A percentile compares a stretch with the other conserved stretches of the same genome.
Conservation (phyloP, 768 basidiomycete species). For the Mycena indigotica region DNA sequence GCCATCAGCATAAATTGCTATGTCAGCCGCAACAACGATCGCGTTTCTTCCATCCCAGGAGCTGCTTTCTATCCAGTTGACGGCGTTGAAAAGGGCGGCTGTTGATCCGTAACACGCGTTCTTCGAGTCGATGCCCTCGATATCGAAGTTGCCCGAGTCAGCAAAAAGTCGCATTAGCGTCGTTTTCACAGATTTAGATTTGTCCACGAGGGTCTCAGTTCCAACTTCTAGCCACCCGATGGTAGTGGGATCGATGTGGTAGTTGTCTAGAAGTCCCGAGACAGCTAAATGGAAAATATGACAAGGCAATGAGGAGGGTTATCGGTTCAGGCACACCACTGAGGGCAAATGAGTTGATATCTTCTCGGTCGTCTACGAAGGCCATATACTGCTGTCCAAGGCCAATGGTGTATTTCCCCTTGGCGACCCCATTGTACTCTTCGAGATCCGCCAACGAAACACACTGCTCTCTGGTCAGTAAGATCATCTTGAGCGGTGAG, state of each 20-base stretch:
- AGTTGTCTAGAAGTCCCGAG: constrained; percentile 86
- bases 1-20: constrained; percentile 97
- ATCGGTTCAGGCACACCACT: constrained; percentile 64
- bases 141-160: constrained; percentile 89
- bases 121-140: constrained; percentile 98
- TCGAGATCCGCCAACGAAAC: constrained; percentile 96
- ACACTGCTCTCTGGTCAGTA: constrained; percentile 54
- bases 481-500: not conserved
- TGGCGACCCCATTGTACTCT: constrained; percentile 87
- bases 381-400: constrained; percentile 98
- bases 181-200: constrained; percentile 98
- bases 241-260: constrained; percentile 92
- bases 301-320: not conserved
- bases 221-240: constrained; percentile 98
- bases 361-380: constrained; percentile 97
- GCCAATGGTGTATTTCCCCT: constrained; percentile 99
- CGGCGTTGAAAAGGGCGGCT: constrained; percentile 96
- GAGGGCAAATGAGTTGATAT: constrained; percentile 97
- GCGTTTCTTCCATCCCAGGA: constrained; percentile 98
- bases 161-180: constrained; percentile 98
- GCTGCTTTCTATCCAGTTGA: constrained; percentile 96
- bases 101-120: constrained; percentile 99
- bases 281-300: constrained; percentile 56
- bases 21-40: constrained; percentile 95
- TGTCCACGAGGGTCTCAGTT: constrained; percentile 99